Percentiles rank a stretch among this genome's conserved stretches.
phyloP scores from a whole-genome alignment of 1,139 yeast genomes.

The Saccharomyces hybrid region DNA sequence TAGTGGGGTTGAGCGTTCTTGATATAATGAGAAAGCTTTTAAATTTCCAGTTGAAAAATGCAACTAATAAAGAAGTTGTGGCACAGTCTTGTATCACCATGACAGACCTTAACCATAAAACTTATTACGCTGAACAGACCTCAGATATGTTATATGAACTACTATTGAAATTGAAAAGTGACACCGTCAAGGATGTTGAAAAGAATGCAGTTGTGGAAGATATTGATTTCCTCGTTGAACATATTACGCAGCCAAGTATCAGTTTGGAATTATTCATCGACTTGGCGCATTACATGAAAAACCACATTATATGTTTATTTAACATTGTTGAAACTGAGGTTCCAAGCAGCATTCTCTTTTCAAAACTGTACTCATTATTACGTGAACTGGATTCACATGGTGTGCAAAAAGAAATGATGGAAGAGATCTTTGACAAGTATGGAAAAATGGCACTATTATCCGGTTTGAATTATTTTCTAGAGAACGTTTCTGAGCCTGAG shows the following conservation, averaged over 20 bases:
- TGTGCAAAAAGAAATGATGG: conserved; percentile 18
- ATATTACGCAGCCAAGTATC: conserved; percentile 19
- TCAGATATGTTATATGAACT: conserved; percentile 31
- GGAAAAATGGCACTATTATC: conserved; percentile 25
- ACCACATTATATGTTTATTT: conserved; percentile 13
- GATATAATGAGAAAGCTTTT: conserved; percentile 66
- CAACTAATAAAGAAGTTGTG: conserved; percentile 23
- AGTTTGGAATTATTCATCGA: conserved; percentile 26
- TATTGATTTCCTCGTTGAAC: conserved; percentile 17
- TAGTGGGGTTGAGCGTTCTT: conserved; percentile 84
- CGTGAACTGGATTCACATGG: conserved; percentile 11
- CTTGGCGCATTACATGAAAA: conserved; percentile 17
- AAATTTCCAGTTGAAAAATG: conserved; percentile 44
- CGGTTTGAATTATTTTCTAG: conserved; percentile 27
- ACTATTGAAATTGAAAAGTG: conserved; percentile 18
- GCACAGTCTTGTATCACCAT: conserved; percentile 25
- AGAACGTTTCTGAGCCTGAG: conserved; percentile 15
- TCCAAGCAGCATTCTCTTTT: conserved; percentile 18
- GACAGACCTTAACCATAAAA: conserved; percentile 27
- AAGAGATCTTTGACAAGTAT: conserved; percentile 22
- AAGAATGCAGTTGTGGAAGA: conserved; percentile 19
- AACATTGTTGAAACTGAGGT: conserved; percentile 19
- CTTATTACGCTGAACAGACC: conserved; percentile 31
- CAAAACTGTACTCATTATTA: conserved; percentile 20
- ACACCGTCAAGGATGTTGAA: conserved; percentile 9